Conservation (phyloP, 164 flowering plant species). For the Chimonanthus praecox region DNA sequence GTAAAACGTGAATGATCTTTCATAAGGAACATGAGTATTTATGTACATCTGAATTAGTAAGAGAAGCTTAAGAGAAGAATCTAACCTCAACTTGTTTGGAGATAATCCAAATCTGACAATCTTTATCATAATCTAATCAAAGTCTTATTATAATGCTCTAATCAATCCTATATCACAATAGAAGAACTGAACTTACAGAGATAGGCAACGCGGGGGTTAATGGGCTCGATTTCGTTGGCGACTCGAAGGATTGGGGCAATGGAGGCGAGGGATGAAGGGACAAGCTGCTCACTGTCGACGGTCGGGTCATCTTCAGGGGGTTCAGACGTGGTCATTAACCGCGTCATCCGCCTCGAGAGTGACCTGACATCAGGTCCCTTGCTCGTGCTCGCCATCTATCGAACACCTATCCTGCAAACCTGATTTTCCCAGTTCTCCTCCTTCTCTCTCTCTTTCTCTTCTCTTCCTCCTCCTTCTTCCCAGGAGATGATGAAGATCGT, state of each 20-base stretch:
- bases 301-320: slow-evolving; percentile 17
- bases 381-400: slow-evolving; percentile 27
- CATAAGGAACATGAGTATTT: too few relatives aligned
- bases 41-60: too few relatives aligned
- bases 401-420: neutral
- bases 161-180: too few relatives aligned
- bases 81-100: too few relatives aligned
- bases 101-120: too few relatives aligned
- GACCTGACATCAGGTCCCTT: slow-evolving; percentile 6
- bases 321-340: slow-evolving; percentile 18
- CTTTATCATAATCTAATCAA: too few relatives aligned
- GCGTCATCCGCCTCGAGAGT: slow-evolving; percentile 19
- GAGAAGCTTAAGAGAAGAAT: too few relatives aligned
- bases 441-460: neutral
- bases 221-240: slow-evolving; percentile 74
- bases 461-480: too few relatives aligned
- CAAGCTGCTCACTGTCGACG: slow-evolving; percentile 59
- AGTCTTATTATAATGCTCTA: too few relatives aligned
- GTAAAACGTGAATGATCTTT: too few relatives aligned
- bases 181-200: slow-evolving; percentile 46
- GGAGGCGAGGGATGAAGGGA: slow-evolving; percentile 71
- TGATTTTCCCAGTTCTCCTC: slow-evolving; percentile 4
- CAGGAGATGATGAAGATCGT: too few relatives aligned
- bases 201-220: slow-evolving; percentile 75
- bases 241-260: slow-evolving; percentile 89